Evolutionary conservation across 2,329 filamentous ascomycete species (phyloP), one percentile per base, ranked within the genome.

Genomic region (Fusarium compactum): DNA sequence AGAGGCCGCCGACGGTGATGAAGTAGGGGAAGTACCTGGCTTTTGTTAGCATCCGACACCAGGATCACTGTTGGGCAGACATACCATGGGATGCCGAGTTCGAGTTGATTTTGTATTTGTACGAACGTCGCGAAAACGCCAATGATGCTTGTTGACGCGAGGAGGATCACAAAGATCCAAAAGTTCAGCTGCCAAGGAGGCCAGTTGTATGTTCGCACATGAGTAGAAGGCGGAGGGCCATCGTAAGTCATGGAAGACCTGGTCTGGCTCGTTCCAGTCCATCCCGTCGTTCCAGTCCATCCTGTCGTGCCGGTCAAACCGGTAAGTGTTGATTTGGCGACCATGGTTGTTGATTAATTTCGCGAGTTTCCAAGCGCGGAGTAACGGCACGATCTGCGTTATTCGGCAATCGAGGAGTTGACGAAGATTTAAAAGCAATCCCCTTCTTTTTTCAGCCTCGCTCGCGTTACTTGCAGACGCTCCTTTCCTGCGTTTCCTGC

Each of bases 21-120:
- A 85, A 89, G 82, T 91, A 92, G 11, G 89, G 83, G 69, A 92
- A 91, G 79, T 91, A 91, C 89, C 89, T 91, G 72, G 4, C 16
- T 4, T 43, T 9, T 56, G 8, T 53, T 43, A 53, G 50, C 10
- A 22, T 27, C 71, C 58, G 47, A 18, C 6, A 27, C 15, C 20
- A 12, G 6, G 3, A 11, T 7, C 18, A 24, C n/a, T 20, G 8
- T 15, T 10, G 3, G 10, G 12, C 8, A 6, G 27, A 80, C 84
- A 44, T 77, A 91, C 90, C 90, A 92, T 58, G 90, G 90, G 20
- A 89, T 80, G 6, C 82, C 79, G 11, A 91, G 80, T 4, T 80
- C 68, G 14, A 91, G 78, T 62, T 86, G 85, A 43, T 84, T 76
- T 76, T 92, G 90, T 34, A 86, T 85, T 65, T 85, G 81, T 62